These are phyloP conservation scores for Apostasia shenzhenica DNA, from an alignment of 106 monocot species.

Conservation along the genomic window DNA sequence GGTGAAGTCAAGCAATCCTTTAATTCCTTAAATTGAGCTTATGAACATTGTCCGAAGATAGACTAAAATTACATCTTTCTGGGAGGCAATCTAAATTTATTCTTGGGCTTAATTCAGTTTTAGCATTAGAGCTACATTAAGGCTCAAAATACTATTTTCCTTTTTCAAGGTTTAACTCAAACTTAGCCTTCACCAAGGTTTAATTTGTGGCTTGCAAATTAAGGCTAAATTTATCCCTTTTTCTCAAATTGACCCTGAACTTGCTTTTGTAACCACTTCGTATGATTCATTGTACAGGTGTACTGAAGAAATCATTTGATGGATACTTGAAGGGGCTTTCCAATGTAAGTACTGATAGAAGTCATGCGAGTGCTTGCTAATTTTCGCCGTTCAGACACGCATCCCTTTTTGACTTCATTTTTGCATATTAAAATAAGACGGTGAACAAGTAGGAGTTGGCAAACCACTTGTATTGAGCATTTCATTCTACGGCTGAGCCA, in stretches of 20 bases:
- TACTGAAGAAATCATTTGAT: conserved; percentile 5
- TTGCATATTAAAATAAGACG: neutral
- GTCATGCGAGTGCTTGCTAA: neutral
- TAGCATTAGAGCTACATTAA: no score
- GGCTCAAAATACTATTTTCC: no score
- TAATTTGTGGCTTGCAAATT: no score
- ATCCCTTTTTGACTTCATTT: neutral
- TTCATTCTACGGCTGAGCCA: neutral
- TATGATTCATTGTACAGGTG: conserved; percentile 5
- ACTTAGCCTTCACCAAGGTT: no score
- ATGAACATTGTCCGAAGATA: no score
- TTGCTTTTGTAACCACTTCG: neutral
- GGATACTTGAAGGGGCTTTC: neutral
- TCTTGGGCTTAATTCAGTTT: neutral
- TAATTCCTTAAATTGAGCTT: neutral
- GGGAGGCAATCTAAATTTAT: neutral
- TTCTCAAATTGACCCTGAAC: neutral
- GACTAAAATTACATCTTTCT: neutral
- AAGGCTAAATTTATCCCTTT: no score
- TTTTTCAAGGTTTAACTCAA: no score
- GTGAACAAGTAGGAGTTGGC: neutral
- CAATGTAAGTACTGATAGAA: neutral
- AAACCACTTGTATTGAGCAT: neutral
- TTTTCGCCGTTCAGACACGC: neutral
- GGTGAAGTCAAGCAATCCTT: conserved; percentile 23